phyloP scores from a whole-genome alignment of 2,329 filamentous ascomycete species.

The Cladosporium sphaerospermum region DNA sequence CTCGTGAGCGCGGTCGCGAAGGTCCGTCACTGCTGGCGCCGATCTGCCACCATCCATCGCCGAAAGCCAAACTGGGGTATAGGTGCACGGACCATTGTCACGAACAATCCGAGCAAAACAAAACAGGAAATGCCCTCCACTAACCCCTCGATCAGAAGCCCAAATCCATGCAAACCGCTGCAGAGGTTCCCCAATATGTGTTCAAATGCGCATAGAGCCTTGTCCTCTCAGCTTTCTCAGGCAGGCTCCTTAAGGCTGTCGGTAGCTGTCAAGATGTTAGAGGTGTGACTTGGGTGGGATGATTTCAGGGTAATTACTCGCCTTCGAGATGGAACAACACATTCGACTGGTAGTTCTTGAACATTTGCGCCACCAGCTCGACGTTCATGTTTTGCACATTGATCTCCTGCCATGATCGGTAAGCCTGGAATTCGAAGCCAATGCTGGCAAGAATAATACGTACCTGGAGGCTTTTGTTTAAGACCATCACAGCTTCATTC shows the following conservation, averaged over 20 bases:
- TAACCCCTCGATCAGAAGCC: background rate
- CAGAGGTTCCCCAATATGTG: background rate
- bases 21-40: no score
- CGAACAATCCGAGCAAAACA: no score
- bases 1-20: no score
- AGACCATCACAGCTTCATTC: conserved; percentile 84
- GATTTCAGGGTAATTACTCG: conserved; percentile 34
- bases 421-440: background rate
- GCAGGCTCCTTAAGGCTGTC: conserved; percentile 65
- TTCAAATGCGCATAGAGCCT: no score
- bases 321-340: conserved; percentile 96
- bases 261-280: conserved; percentile 53
- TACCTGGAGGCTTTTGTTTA: conserved; percentile 90
- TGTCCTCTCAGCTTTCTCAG: background rate
- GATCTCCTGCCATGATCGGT: conserved; percentile 63
- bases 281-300: background rate
- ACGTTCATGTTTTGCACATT: conserved; percentile 99
- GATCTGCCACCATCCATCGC: no score
- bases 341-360: conserved; percentile 99
- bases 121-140: no score
- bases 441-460: conserved; percentile 1
- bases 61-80: no score
- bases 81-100: no score
- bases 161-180: background rate
- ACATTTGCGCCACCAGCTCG: conserved; percentile 97